These are phyloP conservation scores for Lepraria neglecta DNA, from an alignment of 495 filamentous ascomycete genomes.

Conservation along the genomic window DNA sequence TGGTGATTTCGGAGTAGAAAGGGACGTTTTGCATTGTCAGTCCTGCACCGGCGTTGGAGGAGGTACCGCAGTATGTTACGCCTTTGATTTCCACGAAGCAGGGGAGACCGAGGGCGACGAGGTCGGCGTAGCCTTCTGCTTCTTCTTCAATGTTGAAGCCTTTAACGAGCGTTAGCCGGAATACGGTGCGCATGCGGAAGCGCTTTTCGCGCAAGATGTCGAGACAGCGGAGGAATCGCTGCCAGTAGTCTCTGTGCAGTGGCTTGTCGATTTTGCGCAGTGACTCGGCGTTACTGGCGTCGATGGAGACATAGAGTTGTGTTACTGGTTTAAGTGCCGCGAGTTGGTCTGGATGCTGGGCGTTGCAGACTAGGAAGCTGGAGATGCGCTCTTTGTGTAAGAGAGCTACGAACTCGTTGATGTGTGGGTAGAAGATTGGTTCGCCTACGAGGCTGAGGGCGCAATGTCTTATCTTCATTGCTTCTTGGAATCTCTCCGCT, in stretches of 20 bases:
- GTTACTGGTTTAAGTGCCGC: constrained; percentile 75
- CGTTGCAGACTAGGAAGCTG: constrained; percentile 94
- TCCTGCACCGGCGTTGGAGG: constrained; percentile 69
- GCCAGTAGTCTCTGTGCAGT: constrained; percentile 94
- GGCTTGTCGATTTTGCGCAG: constrained; percentile 83
- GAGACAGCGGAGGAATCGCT: constrained; percentile 82
- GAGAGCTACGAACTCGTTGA: constrained; percentile 80
- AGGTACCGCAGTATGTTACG: constrained; percentile 92
- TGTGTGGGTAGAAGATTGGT: constrained; percentile 95
- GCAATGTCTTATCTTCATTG: constrained; percentile 88
- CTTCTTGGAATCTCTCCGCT: constrained; percentile 85
- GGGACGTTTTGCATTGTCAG: constrained; percentile 94
- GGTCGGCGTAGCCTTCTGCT: constrained; percentile 79
- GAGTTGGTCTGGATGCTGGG: constrained; percentile 92
- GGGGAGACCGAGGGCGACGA: constrained; percentile 76
- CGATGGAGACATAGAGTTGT: constrained; percentile 92
- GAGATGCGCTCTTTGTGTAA: constrained; percentile 82
- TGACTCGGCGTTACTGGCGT: constrained; percentile 84
- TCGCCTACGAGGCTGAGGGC: constrained; percentile 87
- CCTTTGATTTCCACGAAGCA: constrained; percentile 94
- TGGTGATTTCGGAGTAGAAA: constrained; percentile 79
- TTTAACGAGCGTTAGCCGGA: constrained; percentile 91
- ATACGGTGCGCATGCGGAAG: constrained; percentile 81
- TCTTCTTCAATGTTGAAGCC: constrained; percentile 95
- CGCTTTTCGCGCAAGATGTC: constrained; percentile 81